Evolutionary conservation across 2,329 filamentous ascomycete genomes (phyloP).

Genomic region (Fusarium napiforme): DNA sequence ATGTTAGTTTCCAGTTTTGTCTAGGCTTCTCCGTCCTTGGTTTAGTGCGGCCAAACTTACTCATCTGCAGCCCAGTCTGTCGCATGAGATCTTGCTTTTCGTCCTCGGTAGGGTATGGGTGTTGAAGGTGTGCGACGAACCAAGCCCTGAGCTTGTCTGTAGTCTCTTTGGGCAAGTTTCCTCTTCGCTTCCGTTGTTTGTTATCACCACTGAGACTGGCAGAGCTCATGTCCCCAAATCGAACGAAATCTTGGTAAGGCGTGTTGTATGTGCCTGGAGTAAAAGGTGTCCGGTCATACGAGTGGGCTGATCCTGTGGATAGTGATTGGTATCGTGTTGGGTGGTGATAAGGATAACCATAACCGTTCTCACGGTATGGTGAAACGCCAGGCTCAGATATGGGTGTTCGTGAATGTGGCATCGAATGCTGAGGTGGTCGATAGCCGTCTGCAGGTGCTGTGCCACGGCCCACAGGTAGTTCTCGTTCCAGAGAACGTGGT

Average conservation of each 20-base stretch:
- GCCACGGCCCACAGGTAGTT: constrained; percentile 46
- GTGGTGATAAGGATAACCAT: constrained; percentile 56
- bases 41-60: constrained; percentile 59
- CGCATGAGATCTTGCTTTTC: constrained; percentile 86
- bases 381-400: constrained; percentile 48
- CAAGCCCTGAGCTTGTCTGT: constrained; percentile 84
- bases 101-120: constrained; percentile 89
- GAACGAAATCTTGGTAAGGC: constrained; percentile 57
- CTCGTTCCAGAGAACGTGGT: constrained; percentile 52
- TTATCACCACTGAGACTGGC: constrained; percentile 55
- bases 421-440: constrained; percentile 43
- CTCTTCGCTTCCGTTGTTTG: constrained; percentile 73
- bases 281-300: constrained; percentile 58
- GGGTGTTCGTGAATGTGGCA: constrained; percentile 42
- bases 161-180: constrained; percentile 90
- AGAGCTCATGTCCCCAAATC: constrained; percentile 55
- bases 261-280: constrained; percentile 54
- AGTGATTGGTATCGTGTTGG: constrained; percentile 58
- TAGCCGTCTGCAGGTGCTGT: constrained; percentile 53
- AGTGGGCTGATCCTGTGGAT: constrained; percentile 56
- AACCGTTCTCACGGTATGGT: constrained; percentile 50
- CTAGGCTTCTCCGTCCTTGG: not conserved
- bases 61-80: constrained; percentile 81
- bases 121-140: constrained; percentile 80
- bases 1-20: constrained; percentile 20